These are phyloP conservation scores for Trichoderma polysporum DNA, from an alignment of 2,329 filamentous ascomycete genomes.

Conservation along the genomic window DNA sequence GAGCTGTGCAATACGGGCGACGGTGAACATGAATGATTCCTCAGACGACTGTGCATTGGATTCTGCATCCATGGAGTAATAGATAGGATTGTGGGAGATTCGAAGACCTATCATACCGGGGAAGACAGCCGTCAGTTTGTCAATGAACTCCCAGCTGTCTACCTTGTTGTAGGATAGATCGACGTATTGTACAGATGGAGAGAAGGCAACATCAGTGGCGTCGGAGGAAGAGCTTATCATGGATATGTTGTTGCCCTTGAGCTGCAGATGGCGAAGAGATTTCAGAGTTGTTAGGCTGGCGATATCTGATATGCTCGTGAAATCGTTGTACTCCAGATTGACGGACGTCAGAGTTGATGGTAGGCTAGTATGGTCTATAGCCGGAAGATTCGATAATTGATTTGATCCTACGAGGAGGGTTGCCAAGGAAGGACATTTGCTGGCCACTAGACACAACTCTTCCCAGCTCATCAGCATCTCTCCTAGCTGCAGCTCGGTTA, in stretches of 20 bases:
- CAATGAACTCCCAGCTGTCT: conserved; percentile 69
- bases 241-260: conserved; percentile 75
- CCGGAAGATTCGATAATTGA: conserved; percentile 53
- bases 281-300: conserved; percentile 50
- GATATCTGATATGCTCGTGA: conserved; percentile 59
- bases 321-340: conserved; percentile 70
- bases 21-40: conserved; percentile 84
- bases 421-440: conserved; percentile 53
- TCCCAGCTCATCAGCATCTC: conserved; percentile 67
- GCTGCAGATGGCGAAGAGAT: conserved; percentile 59
- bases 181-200: conserved; percentile 58
- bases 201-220: conserved; percentile 46
- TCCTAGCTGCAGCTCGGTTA: conserved; percentile 64
- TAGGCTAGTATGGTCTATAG: conserved; percentile 41
- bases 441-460: conserved; percentile 56
- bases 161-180: conserved; percentile 74
- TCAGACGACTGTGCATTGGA: conserved; percentile 58
- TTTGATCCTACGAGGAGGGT: conserved; percentile 58
- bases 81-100: conserved; percentile 83
- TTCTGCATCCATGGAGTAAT: conserved; percentile 52
- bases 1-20: conserved; percentile 70
- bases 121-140: conserved; percentile 64
- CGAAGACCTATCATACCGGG: conserved; percentile 74
- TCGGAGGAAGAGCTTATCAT: conserved; percentile 35
- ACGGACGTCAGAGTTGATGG: conserved; percentile 58